Base-by-base conservation (phyloP, 2,329 filamentous ascomycete genomes). In the Metarhizium guizhouense region DNA sequence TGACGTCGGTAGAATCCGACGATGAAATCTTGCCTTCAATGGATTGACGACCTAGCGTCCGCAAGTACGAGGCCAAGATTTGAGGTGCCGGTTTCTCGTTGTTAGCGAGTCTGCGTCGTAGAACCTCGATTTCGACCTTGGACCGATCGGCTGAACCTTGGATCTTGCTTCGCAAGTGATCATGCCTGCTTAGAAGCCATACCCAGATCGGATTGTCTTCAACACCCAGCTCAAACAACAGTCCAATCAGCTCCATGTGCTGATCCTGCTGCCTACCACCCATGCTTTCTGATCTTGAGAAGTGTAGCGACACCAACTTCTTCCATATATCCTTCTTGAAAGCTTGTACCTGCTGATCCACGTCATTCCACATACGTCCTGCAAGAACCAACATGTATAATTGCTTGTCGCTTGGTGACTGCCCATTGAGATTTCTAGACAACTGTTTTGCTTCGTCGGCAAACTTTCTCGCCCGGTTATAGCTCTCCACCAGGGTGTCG, bases 181-280 rank as follows among this genome's bases (percentile, higher is more conserved):
- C 90, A 66, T 92, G 95, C 49, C 90, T 85, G 65, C 90, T 96
- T 55, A 93, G 76, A 30, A 99, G 82, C 92, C 94, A 99, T 11
- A 95, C 81, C 89, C 90, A 96, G 59, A 99, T 95, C 1, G 94
- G 94, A 64, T 95, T 99, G 57, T 97, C 91, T 10, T 95, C 88
- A 2, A 96, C 91, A 6, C 94, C 95, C 20, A 99, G 77, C 69
- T 99, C 93, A n/a, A 99, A 75, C 54, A 99, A 78, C 40, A 96
- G 78, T 25, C 85, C 80, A 54, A 99, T 97, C 51, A 96, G 77
- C 67, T 96, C 90, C 83, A 96, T 90, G 65, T 96, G 88, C 68
- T 85, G 81, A 62, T 96, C 90, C 65, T 93, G 90, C 6, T 81
- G 76, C 43, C 85, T 68, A 7, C 79, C 79, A 52, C 67, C 72